Conservation (phyloP, 805 yeast species). For the Yamadazyma kitorensis region DNA sequence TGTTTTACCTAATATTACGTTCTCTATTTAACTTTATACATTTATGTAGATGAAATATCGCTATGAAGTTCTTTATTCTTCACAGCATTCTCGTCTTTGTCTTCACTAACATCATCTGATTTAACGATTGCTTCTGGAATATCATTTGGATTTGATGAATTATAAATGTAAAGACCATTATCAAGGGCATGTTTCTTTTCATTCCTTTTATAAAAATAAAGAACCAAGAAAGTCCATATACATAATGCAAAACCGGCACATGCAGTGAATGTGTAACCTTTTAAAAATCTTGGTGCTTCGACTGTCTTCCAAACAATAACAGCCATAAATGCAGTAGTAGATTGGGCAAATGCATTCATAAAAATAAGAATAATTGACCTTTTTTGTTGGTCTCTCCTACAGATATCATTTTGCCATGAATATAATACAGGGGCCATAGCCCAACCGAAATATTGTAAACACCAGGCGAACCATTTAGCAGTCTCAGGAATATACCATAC, state of each 20-base stretch:
- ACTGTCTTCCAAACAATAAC: slow-evolving; percentile 54
- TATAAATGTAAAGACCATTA: slow-evolving; percentile 34
- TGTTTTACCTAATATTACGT: no score
- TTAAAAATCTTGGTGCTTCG: slow-evolving; percentile 54
- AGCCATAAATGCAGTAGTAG: slow-evolving; percentile 53
- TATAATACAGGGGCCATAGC: slow-evolving; percentile 62
- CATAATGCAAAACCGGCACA: slow-evolving; percentile 44
- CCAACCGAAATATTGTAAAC: slow-evolving; percentile 59
- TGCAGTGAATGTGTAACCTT: slow-evolving; percentile 54
- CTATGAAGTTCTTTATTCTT: slow-evolving; percentile 1
- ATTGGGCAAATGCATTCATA: slow-evolving; percentile 53
- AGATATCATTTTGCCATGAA: slow-evolving; percentile 56
- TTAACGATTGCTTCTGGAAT: slow-evolving; percentile 10
- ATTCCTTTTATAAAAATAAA: slow-evolving; percentile 42
- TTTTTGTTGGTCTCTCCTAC: slow-evolving; percentile 54
- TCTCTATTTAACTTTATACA: no score
- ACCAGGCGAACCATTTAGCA: slow-evolving; percentile 67
- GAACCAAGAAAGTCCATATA: slow-evolving; percentile 49
- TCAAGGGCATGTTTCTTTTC: slow-evolving; percentile 31
- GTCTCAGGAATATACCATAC: slow-evolving; percentile 55
- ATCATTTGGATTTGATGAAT: slow-evolving; percentile 16
- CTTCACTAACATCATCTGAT: background rate
- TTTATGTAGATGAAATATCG: slow-evolving; percentile 2
- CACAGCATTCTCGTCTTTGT: slow-evolving; percentile 4
- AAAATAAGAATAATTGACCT: slow-evolving; percentile 57